Conservation (phyloP, 2,329 filamentous ascomycete species). For the Ilyonectria destructans region DNA sequence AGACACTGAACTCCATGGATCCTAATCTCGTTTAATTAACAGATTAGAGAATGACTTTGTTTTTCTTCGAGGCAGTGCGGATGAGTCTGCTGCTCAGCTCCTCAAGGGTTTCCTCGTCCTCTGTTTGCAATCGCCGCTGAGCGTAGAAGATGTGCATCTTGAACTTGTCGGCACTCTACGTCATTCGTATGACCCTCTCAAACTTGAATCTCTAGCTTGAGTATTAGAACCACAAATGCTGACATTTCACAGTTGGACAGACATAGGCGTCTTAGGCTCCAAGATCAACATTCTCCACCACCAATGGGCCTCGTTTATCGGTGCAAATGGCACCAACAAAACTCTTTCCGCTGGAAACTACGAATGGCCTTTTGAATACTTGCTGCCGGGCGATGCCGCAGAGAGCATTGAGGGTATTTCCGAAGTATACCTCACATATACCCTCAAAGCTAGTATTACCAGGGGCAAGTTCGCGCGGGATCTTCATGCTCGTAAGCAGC, state of each 20-base stretch:
- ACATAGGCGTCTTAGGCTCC: conserved; percentile 70
- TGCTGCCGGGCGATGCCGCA: conserved; percentile 78
- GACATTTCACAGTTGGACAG: conserved; percentile 60
- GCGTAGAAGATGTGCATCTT: conserved; percentile 80
- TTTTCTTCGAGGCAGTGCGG: conserved; percentile 80
- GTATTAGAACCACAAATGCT: background rate
- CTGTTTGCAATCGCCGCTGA: conserved; percentile 78
- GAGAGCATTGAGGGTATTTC: conserved; percentile 93
- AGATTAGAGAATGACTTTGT: conserved; percentile 85
- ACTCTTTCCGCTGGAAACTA: conserved; percentile 82
- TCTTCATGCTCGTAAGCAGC: conserved; percentile 81
- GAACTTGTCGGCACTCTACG: conserved; percentile 79
- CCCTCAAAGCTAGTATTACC: conserved; percentile 89
- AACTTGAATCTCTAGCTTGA: background rate
- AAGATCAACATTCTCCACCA: conserved; percentile 76
- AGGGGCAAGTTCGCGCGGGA: conserved; percentile 91
- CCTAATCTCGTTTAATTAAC: conserved; percentile 17
- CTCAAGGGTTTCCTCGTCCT: conserved; percentile 82
- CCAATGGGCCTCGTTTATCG: conserved; percentile 77
- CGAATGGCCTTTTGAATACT: conserved; percentile 84
- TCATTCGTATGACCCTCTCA: conserved; percentile 67
- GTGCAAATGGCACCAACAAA: conserved; percentile 65
- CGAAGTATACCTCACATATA: conserved; percentile 90
- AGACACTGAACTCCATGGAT: background rate
- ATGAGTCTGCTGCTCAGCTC: conserved; percentile 82